These are phyloP conservation scores for Flaveria brownii DNA, from an alignment of 129 eudicot genomes.

Conservation along the genomic window DNA sequence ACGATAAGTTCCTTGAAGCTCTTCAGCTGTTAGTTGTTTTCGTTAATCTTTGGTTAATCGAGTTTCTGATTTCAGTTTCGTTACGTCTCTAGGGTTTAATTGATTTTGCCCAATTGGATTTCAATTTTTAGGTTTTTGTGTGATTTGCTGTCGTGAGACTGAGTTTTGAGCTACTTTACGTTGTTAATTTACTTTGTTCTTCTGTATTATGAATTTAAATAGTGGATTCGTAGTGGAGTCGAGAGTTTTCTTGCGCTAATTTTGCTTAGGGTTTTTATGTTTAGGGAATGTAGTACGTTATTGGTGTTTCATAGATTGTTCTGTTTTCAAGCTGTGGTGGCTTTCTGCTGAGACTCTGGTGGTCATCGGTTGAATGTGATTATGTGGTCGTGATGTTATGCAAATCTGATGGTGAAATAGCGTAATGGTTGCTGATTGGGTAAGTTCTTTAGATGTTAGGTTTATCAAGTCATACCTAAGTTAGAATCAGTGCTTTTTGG, in stretches of 20 bases:
- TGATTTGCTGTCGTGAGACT: neutral
- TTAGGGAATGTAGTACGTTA: slow-evolving; percentile 16
- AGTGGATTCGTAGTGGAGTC: neutral
- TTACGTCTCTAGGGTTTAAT: slow-evolving; percentile 18
- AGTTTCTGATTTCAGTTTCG: slow-evolving; percentile 35
- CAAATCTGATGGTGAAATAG: neutral
- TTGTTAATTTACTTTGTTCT: neutral
- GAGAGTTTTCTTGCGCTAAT: neutral
- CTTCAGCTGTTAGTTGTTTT: slow-evolving; percentile 76
- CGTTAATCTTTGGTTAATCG: neutral
- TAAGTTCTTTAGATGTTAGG: neutral
- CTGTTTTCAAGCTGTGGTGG: neutral
- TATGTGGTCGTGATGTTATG: slow-evolving; percentile 1
- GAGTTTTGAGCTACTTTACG: neutral
- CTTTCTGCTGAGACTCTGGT: neutral
- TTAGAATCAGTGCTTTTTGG: neutral
- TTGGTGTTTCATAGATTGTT: slow-evolving; percentile 10
- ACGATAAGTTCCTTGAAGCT: slow-evolving; percentile 96
- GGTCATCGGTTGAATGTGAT: neutral
- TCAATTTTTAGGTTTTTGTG: neutral
- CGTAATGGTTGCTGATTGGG: neutral
- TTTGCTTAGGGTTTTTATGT: slow-evolving; percentile 31
- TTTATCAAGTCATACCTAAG: slow-evolving; percentile 3
- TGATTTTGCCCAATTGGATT: neutral
- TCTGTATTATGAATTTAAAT: slow-evolving; percentile 7